phyloP scores from a whole-genome alignment of 176 grass and related monocot genomes.

The Zea mays region Zm-B73-REFERENCE-NAM-5.0 NC_050102.1:180702001-180702500 shows the following conservation, averaged over 20 bases:
- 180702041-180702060: too few species aligned
- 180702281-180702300: neutral
- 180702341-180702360: constrained; percentile 30
- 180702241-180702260: constrained; percentile 10
- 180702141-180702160: neutral
- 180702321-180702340: constrained; percentile 25
- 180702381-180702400: constrained; percentile 3
- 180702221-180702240: neutral
- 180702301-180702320: constrained; percentile 10
- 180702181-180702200: neutral
- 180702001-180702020: too few species aligned
- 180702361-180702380: constrained; percentile 31
- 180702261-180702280: neutral
- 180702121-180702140: too few species aligned
- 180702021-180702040: too few species aligned
- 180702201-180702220: neutral
- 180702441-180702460: constrained; percentile 32
- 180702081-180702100: too few species aligned
- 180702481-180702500: constrained; percentile 19
- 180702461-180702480: constrained; percentile 30
- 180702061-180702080: too few species aligned
- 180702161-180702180: neutral
- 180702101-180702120: too few species aligned
- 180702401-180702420: constrained; percentile 38
- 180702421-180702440: constrained; percentile 36